phyloP scores from a whole-genome alignment of 768 basidiomycete species.

The Lepiota subincarnata region DNA sequence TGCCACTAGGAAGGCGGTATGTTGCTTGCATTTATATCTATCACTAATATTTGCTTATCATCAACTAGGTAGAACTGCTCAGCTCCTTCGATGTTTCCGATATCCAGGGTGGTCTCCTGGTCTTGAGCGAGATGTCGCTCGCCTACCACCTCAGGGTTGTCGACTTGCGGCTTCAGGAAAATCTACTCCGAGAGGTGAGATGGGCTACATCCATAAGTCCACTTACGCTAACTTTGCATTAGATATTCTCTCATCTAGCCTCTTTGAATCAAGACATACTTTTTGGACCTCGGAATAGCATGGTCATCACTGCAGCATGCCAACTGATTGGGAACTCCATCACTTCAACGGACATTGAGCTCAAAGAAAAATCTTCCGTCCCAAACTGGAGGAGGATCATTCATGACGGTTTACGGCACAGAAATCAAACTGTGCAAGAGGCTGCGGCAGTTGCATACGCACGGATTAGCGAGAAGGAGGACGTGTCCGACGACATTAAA shows the following conservation, averaged over 20 bases:
- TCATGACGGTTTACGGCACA: constrained; percentile 69
- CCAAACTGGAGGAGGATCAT: constrained; percentile 68
- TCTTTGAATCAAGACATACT: constrained; percentile 56
- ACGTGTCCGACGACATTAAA: constrained; percentile 57
- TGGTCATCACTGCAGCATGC: constrained; percentile 70
- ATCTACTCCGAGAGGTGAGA: constrained; percentile 44
- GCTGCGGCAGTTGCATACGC: constrained; percentile 70
- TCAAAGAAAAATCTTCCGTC: constrained; percentile 35
- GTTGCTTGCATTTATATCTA: constrained; percentile 7
- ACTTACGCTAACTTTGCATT: constrained; percentile 1
- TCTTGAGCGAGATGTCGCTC: constrained; percentile 68
- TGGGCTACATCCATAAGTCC: not conserved
- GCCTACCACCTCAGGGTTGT: constrained; percentile 40
- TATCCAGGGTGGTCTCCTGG: constrained; percentile 79
- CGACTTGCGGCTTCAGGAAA: constrained; percentile 29
- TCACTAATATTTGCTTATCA: constrained; percentile 9
- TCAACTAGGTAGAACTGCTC: constrained; percentile 47
- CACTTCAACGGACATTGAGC: constrained; percentile 50
- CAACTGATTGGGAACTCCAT: constrained; percentile 62
- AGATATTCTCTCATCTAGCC: constrained; percentile 67
- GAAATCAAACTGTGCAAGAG: constrained; percentile 62
- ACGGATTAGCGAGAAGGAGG: constrained; percentile 61
- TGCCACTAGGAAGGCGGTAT: constrained; percentile 53
- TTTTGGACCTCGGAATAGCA: constrained; percentile 63
- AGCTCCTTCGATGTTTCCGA: constrained; percentile 63